Base-by-base conservation (phyloP, 345 rosid genomes). In the Populus deltoides region DNA sequence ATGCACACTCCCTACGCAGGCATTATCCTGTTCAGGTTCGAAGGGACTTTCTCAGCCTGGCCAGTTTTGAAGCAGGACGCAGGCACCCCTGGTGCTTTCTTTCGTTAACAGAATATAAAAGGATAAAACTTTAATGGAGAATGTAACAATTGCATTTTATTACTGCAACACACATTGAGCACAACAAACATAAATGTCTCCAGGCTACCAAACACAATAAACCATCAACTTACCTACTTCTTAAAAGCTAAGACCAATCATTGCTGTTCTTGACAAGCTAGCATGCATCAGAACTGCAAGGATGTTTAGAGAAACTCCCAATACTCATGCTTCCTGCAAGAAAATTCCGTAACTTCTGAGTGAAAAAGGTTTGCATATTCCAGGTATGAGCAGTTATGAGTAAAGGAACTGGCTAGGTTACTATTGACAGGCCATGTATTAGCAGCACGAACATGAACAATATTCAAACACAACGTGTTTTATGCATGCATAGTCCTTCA, bases 21-120 rank as follows among this genome's bases (percentile, higher is more conserved):
- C 83, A 93, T 96, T 93, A 92, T 86, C 99, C 99, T 91, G 99
- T 89, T 96, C 99, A 96, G 99, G 99, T 93, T 92, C 99, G 82
- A 93, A 96, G 99, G 99, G 97, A 92, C 99, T 92, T 88, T 96
- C 99, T 93, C 99, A 96, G 99, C 99, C 98, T 87, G 86, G 79
- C 76, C 89, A 83, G 84, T 74, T 75, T 75, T 83, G 71, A 68
- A 41, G 88, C 92, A 79, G 92, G 22, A 84, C 81, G 71, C 93
- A 90, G 95, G 92, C 94, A 93, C 95, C 99, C 98, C 99, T 85
- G 97, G 99, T 93, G 99, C 99, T 83, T 86, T 87, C 74, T 79
- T 57, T 78, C 66, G 97, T 93, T 89, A 94, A 92, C 83, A 76
- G 17, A 80, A 8, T 72, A 73, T 29, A 51, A 53, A 55, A 71